Base-by-base conservation (phyloP, 192 early-diverging fungal species). In the Backusella liffmaniae region DNA sequence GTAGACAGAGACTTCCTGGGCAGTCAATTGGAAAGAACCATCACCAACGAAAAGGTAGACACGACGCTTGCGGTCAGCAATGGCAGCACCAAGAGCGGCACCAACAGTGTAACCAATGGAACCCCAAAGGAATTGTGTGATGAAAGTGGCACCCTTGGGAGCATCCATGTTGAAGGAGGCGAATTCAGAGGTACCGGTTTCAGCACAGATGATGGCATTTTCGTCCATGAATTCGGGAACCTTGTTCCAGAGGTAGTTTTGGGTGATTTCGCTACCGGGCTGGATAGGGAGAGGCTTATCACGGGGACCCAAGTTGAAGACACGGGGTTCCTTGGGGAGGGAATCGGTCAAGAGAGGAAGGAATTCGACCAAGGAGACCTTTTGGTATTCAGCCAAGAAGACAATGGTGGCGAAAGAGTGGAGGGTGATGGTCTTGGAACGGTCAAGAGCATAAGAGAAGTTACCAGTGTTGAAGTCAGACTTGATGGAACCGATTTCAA, bases 21-120 rank as follows among this genome's bases (percentile, higher is more conserved):
- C 86, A 0, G 86, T 86, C 36, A 87, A 34, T 74, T 87, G 86
- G 71, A 87, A 87, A n/a, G 83, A 84, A 18, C 86, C 86, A 66
- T 87, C 86, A 53, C 86, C 86, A 41, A 86, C 82, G 42, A 87
- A 80, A 42, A 87, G 74, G 42, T 79, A 78, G 18, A 86, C 84
- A 16, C 85, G 83, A 56, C 76, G 70, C 9, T 67, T 76, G 5
- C 79, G 76, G 12, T 72, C 83, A 2, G 86, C 86, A 21, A 85
- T 30, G 10, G 83, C 76, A 0, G 86, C 80, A 66, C 86, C 86
- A 12, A 85, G 36, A 35, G 85, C 77, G 12, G 86, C 83, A 66
- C 77, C 83, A 18, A 82, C 76, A 15, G 79, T 75, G 51, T 73
- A 86, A 46, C 78, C 82, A 72, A 71, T 67, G 15, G 69, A 76